Conservation (phyloP, 305 asterid species). For the Fraxinus nigra region DNA sequence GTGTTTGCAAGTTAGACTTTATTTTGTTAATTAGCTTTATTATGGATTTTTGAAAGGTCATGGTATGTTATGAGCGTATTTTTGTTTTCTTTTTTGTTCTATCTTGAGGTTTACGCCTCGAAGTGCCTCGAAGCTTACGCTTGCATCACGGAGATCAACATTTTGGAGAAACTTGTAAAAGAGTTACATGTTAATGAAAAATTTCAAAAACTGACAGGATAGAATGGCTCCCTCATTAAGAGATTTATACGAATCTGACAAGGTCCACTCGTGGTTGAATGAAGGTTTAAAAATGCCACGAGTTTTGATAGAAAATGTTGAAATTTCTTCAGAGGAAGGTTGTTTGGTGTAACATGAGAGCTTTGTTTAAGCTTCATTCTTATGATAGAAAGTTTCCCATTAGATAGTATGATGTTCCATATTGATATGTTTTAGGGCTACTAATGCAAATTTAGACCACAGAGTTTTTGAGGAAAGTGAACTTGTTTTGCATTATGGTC, state of each 20-base stretch:
- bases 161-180: not conserved
- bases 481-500: not conserved
- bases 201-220: not conserved
- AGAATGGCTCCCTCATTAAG: not conserved
- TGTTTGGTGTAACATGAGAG: not conserved
- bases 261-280: not conserved
- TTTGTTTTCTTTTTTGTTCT: not conserved
- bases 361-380: not conserved
- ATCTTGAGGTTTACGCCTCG: not conserved
- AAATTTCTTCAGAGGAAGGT: not conserved
- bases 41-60: not conserved
- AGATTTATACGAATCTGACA: not conserved
- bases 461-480: not conserved
- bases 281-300: not conserved
- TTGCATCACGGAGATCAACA: not conserved
- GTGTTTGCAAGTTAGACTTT: not conserved
- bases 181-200: not conserved
- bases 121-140: not conserved
- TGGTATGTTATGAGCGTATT: not conserved
- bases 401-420: not conserved
- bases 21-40: not conserved
- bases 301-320: not conserved
- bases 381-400: not conserved
- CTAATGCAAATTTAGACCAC: not conserved
- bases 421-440: not conserved